Conservation (phyloP, 495 filamentous ascomycete genomes). For the Penicillium subrubescens region DNA sequence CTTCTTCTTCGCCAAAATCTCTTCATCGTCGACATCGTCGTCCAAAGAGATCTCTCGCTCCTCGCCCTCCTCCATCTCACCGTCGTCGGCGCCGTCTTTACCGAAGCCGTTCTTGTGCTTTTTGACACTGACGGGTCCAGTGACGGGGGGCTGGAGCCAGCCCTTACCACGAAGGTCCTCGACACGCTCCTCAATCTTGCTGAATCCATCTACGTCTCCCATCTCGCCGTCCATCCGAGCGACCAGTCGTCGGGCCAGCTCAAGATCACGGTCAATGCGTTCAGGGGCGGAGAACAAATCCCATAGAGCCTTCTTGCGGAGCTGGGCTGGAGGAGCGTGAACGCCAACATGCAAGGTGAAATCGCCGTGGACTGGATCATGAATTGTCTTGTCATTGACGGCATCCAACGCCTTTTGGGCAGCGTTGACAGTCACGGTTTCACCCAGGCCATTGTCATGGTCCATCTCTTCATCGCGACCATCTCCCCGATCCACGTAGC, state of each 20-base stretch:
- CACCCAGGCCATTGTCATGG: conserved; percentile 35
- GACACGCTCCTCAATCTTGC: conserved; percentile 83
- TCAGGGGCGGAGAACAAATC: conserved; percentile 92
- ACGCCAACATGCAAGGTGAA: conserved; percentile 97
- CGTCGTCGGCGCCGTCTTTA: conserved; percentile 69
- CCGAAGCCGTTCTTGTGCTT: conserved; percentile 62
- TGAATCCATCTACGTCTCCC: conserved; percentile 66
- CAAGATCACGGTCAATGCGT: conserved; percentile 81
- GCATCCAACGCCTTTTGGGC: conserved; percentile 87
- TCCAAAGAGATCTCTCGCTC: conserved; percentile 75
- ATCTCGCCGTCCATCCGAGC: conserved; percentile 81
- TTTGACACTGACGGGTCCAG: conserved; percentile 57
- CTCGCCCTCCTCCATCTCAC: conserved; percentile 69
- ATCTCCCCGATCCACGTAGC: conserved; percentile 57
- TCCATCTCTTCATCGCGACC: conserved; percentile 64
- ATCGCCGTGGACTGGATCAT: conserved; percentile 87
- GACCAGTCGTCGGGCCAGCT: conserved; percentile 73
- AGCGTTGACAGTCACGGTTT: conserved; percentile 41
- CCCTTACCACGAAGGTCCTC: conserved; percentile 75
- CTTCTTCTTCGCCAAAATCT: conserved; percentile 91
- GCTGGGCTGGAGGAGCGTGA: conserved; percentile 81
- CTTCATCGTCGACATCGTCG: conserved; percentile 86
- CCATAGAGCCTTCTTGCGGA: conserved; percentile 96
- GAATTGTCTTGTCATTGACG: conserved; percentile 94
- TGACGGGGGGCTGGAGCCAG: conserved; percentile 67